A percentile compares a stretch with the other conserved stretches of the same genome.
Evolutionary conservation across 1,139 yeast genomes (phyloP).

Genomic region (Protomyces inundatus): DNA sequence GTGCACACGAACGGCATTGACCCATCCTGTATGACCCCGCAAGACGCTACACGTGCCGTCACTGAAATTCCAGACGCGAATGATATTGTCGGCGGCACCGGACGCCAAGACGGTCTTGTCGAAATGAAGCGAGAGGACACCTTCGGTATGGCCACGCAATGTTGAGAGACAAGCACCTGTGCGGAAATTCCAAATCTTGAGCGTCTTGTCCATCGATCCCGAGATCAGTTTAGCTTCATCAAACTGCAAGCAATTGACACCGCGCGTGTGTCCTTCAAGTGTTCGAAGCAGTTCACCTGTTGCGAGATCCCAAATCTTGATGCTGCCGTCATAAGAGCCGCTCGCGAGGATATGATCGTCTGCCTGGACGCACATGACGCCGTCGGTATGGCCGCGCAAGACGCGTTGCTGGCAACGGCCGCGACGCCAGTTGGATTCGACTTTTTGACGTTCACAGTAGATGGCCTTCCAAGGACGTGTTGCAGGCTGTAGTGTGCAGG

Average conservation of each 20-base stretch:
- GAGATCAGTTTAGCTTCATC: conserved; percentile 86
- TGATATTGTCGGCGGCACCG: conserved; percentile 87
- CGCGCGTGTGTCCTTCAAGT: conserved; percentile 78
- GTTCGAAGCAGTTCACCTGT: conserved; percentile 66
- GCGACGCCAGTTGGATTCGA: conserved; percentile 91
- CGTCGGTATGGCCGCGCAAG: conserved; percentile 81
- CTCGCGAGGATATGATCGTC: conserved; percentile 51
- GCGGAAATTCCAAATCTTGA: conserved; percentile 91
- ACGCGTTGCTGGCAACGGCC: conserved; percentile 62
- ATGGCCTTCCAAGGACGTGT: conserved; percentile 90
- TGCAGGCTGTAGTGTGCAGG: conserved; percentile 39
- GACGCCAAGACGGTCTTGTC: conserved; percentile 78
- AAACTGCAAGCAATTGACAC: conserved; percentile 80
- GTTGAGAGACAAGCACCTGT: conserved; percentile 93
- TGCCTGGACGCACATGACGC: conserved; percentile 79
- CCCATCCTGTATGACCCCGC: conserved; percentile 91
- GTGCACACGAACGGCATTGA: conserved; percentile 82
- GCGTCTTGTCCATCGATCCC: conserved; percentile 85
- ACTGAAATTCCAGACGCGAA: conserved; percentile 95
- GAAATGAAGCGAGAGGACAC: conserved; percentile 76
- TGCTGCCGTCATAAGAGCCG: conserved; percentile 76
- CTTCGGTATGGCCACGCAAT: conserved; percentile 84
- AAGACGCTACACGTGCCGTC: conserved; percentile 85
- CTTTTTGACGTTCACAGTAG: conserved; percentile 80
- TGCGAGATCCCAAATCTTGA: conserved; percentile 92